Evolutionary conservation across 2,329 filamentous ascomycete genomes (phyloP), one percentile per base, ranked within the genome.

Genomic region (Cercospora sp.): DNA sequence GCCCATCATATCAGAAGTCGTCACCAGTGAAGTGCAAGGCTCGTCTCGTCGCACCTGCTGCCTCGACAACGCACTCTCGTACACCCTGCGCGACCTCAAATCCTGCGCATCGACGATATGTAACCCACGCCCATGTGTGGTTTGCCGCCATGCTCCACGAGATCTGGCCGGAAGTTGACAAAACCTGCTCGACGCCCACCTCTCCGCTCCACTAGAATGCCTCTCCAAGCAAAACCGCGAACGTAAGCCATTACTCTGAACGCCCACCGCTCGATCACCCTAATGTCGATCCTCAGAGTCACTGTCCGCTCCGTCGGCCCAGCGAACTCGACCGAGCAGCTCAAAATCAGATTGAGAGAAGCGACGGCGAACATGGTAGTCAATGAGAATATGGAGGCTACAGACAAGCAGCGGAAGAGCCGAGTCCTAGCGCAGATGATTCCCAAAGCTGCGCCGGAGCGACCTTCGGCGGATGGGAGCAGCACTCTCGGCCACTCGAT

Each of bases 301-400:
- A 66, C 63, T 12, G 51, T 68, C 18, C 66, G 63, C 30, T 61
- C 66, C 16, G 26, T 30, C 12, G 66, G 63, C 37, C 66, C 66
- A 13, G 26, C 60, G 21, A 63, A 28, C 9, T 69, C 67, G 13
- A 69, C 59, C 5, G 67, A 69, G 40, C 61, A 57, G 45, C 63
- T 69, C 21, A 61, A 37, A 13, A 61, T 69, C n/a, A 26, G 67
- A 10, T 49, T 69, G 40, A 59, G 28, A 28, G 59, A 69, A 43
- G 67, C 67, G 18, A 26, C 59, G 51, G 60, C 51, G 32, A 68
- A 65, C 24, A 69, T 69, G 67, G 60, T 60, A 57, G 32, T 63
- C 21, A 69, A 69, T 49, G 60, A 69, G 30, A 3, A 49, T 1
- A 69, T 69, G 67, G 67, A 69, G 24, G 61, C 26, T 3, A 26